A percentile compares a stretch with the other conserved stretches of the same genome.
Conservation (phyloP, 177 flowering plant species). For the Telopea speciosissima region DNA sequence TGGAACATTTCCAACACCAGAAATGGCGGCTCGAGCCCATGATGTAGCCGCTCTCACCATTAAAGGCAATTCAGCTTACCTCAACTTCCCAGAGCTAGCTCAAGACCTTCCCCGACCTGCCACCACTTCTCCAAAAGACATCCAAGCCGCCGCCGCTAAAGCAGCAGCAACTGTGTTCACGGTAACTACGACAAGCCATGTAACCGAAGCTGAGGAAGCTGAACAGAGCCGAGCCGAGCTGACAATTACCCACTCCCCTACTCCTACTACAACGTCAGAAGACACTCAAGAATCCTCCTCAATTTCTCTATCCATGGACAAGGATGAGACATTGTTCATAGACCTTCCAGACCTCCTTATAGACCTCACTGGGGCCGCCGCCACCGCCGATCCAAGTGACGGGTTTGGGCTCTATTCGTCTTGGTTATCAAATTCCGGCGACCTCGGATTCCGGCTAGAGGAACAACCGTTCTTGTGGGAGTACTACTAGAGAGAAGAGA, state of each 20-base stretch:
- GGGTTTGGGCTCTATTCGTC: slow-evolving; percentile 14
- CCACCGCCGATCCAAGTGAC: slow-evolving; percentile 9
- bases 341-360: slow-evolving; percentile 44
- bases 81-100: slow-evolving; percentile 49
- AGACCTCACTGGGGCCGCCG: slow-evolving; percentile 3
- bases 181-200: slow-evolving; percentile 6
- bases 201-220: neutral
- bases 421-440: slow-evolving; percentile 24
- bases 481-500: slow-evolving; percentile 2
- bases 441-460: slow-evolving; percentile 32
- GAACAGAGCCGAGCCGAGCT: neutral
- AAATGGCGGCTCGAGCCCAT: slow-evolving; percentile 62
- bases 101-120: slow-evolving; percentile 38
- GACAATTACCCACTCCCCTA: slow-evolving; percentile 13
- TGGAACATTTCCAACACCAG: slow-evolving; percentile 44
- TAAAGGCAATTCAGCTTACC: slow-evolving; percentile 39
- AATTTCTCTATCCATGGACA: slow-evolving; percentile 16
- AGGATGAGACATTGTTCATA: slow-evolving; percentile 31
- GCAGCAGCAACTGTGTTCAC: slow-evolving; percentile 29
- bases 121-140: slow-evolving; percentile 40
- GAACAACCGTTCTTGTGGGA: slow-evolving; percentile 38
- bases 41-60: slow-evolving; percentile 22
- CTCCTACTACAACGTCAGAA: slow-evolving; percentile 7
- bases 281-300: slow-evolving; percentile 16
- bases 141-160: slow-evolving; percentile 53